These are phyloP conservation scores for Coriolopsis trogii DNA, from an alignment of 1,284 basidiomycete genomes.

Conservation along the genomic window DNA sequence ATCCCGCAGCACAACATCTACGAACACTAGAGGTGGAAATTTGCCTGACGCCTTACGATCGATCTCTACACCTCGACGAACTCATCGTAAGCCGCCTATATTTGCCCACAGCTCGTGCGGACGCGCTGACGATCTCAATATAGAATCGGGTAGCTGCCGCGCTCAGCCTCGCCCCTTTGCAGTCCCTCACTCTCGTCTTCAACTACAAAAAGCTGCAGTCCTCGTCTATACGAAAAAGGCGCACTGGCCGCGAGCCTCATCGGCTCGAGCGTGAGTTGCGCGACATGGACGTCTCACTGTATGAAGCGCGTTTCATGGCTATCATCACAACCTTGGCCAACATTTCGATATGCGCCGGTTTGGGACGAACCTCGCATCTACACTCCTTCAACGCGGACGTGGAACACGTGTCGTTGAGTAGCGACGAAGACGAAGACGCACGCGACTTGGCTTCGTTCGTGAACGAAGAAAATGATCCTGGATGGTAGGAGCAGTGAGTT, in stretches of 20 bases:
- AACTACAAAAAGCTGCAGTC: conserved; percentile 2
- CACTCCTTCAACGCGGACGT: background rate
- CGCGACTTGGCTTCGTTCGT: background rate
- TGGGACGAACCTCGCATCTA: background rate
- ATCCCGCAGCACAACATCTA: conserved; percentile 1
- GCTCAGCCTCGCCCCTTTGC: background rate
- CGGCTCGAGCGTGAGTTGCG: background rate
- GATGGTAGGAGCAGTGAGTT: no score
- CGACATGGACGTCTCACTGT: background rate
- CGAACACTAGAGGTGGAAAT: conserved; percentile 6
- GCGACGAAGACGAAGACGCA: background rate
- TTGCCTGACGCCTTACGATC: conserved; percentile 4
- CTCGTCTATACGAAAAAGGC: background rate
- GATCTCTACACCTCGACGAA: background rate
- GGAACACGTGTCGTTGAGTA: background rate
- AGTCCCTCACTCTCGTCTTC: conserved; percentile 5
- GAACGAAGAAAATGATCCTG: conserved; percentile 6
- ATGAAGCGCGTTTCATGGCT: background rate
- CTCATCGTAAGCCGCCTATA: conserved; percentile 4
- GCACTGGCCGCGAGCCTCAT: no score
- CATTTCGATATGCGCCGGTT: background rate
- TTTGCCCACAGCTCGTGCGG: background rate
- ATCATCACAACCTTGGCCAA: conserved; percentile 3
- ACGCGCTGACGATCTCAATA: background rate
- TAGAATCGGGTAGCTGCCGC: conserved; percentile 3